These are phyloP conservation scores for Isoetes taiwanensis DNA, from an alignment of 75 land plant species.

Conservation along the genomic window DNA sequence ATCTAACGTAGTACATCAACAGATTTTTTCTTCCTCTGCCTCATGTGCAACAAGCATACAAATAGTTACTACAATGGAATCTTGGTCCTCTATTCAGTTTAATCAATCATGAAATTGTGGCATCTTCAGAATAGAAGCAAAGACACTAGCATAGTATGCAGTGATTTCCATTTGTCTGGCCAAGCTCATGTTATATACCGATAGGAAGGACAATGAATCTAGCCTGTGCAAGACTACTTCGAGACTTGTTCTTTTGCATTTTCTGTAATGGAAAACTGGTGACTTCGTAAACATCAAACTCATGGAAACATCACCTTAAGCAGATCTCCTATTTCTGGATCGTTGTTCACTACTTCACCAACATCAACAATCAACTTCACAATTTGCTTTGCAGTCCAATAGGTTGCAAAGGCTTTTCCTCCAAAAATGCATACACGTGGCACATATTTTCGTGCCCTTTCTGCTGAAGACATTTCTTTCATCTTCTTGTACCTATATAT, in stretches of 20 bases:
- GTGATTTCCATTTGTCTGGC: too few relatives aligned
- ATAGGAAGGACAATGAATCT: not conserved
- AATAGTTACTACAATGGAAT: too few relatives aligned
- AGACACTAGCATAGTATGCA: too few relatives aligned
- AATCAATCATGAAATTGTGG: too few relatives aligned
- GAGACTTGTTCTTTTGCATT: too few relatives aligned
- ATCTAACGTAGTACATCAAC: too few relatives aligned
- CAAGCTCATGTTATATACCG: not conserved
- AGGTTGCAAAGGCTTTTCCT: constrained; percentile 98
- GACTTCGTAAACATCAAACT: not conserved
- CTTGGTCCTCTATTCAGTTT: too few relatives aligned
- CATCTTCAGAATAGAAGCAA: too few relatives aligned
- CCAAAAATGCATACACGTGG: constrained; percentile 93
- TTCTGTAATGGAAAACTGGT: too few relatives aligned
- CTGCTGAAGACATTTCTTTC: constrained; percentile 58
- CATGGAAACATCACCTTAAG: constrained; percentile 51
- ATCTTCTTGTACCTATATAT: constrained; percentile 90
- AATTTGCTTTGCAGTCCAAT: constrained; percentile 86
- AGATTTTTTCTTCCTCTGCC: too few relatives aligned
- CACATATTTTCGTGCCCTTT: constrained; percentile 50
- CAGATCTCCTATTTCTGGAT: constrained; percentile 90
- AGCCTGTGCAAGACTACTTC: too few relatives aligned
- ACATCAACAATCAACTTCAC: constrained; percentile 78
- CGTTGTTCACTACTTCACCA: constrained; percentile 68
- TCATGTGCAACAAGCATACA: too few relatives aligned